Conservation (phyloP, 2,329 filamentous ascomycete species). For the Albophoma yamanashiensis region DNA sequence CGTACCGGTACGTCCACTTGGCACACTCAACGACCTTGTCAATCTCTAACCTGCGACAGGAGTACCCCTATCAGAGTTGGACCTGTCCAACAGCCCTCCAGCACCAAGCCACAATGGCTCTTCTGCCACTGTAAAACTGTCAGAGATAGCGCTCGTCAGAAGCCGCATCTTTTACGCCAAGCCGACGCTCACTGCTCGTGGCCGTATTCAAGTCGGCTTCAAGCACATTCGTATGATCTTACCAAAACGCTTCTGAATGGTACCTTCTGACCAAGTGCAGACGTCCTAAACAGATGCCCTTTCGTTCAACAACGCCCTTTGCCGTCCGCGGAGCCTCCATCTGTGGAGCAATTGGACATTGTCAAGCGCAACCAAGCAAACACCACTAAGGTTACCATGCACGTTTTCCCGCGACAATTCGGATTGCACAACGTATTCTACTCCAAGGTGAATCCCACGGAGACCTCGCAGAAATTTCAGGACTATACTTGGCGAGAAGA, state of each 20-base stretch:
- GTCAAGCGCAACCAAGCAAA: slow-evolving; percentile 25
- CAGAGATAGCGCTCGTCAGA: slow-evolving; percentile 64
- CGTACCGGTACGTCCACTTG: slow-evolving; percentile 54
- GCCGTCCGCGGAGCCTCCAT: not conserved
- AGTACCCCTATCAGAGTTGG: slow-evolving; percentile 37
- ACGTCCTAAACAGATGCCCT: slow-evolving; percentile 67
- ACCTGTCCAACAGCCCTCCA: slow-evolving; percentile 5
- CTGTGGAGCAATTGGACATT: not conserved
- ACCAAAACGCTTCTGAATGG: no score
- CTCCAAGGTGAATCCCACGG: slow-evolving; percentile 48
- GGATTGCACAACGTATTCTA: slow-evolving; percentile 88
- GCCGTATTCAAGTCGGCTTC: slow-evolving; percentile 61
- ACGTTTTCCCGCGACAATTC: slow-evolving; percentile 89
- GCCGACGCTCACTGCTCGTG: slow-evolving; percentile 57
- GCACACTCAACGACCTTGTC: not conserved
- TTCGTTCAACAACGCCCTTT: not conserved
- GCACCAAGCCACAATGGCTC: no score
- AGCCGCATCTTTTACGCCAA: slow-evolving; percentile 80
- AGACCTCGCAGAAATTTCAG: slow-evolving; percentile 64
- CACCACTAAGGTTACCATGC: slow-evolving; percentile 69
- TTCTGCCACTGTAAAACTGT: slow-evolving; percentile 23
- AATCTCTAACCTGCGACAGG: slow-evolving; percentile 21
- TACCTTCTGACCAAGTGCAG: slow-evolving; percentile 30
- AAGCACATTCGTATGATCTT: slow-evolving; percentile 64
- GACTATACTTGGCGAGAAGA: slow-evolving; percentile 81